A percentile compares a stretch with the other conserved stretches of the same genome.
Conservation (phyloP, 2,329 filamentous ascomycete genomes). For the Ophiostoma novo-ulmi region DNA sequence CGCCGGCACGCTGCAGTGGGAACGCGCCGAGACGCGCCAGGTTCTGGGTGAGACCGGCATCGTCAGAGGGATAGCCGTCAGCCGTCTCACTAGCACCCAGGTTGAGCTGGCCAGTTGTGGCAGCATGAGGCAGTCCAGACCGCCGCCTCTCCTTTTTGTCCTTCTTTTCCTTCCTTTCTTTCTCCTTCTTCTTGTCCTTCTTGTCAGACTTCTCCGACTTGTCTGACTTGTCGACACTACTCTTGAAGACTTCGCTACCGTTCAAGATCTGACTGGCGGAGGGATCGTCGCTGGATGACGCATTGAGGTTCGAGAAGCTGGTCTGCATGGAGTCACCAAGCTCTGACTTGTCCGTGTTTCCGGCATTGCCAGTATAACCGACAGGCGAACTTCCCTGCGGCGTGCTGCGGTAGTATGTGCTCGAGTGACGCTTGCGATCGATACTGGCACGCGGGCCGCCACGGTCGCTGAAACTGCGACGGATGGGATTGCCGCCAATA, state of each 20-base stretch:
- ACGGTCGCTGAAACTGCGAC: constrained; percentile 60
- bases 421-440: constrained; percentile 33
- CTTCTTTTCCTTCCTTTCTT: background rate
- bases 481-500: constrained; percentile 40
- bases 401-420: background rate
- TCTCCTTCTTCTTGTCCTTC: background rate
- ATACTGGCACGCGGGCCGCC: constrained; percentile 48
- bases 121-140: constrained; percentile 31
- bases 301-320: constrained; percentile 61
- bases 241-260: constrained; percentile 82
- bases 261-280: constrained; percentile 88
- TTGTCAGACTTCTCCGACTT: background rate
- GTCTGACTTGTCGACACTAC: constrained; percentile 47
- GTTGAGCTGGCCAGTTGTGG: constrained; percentile 38
- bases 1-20: constrained; percentile 76
- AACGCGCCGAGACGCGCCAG: constrained; percentile 62
- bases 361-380: background rate
- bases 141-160: background rate
- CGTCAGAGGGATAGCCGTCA: constrained; percentile 25
- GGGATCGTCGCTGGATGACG: constrained; percentile 68
- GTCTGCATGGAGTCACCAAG: constrained; percentile 59
- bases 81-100: constrained; percentile 26
- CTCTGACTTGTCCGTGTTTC: background rate
- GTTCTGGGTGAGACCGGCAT: constrained; percentile 44
- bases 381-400: background rate